Base-by-base conservation (phyloP, 768 basidiomycete species). In the Xerocomellus dryophilus region DNA sequence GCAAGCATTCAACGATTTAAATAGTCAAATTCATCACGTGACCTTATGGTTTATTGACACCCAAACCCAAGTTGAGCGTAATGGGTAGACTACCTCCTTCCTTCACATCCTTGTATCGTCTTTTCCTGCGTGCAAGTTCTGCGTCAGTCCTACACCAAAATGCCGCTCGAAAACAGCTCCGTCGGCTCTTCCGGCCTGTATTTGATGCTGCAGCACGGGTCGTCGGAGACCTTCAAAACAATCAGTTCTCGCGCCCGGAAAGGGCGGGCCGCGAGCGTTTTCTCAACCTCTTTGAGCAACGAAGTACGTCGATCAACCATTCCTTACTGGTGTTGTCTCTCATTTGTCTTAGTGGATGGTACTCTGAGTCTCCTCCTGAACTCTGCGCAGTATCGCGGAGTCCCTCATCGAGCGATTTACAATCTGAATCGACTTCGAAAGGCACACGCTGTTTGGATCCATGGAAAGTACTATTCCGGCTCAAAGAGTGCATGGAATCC, bases 341-440 rank as follows among this genome's bases (percentile, higher is more conserved):
- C 42, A 61, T 52, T 54, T 59, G n/a, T 50, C 32, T 36, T 54
- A 91, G 89, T 88, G 68, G 87, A 90, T 61, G 78, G 76, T 54
- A 88, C 87, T 0, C 74, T 90, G 38, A 74, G 76, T 31, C 59
- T 90, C 9, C 65, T 90, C 43, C 77, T 81, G 68, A 80, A 75
- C 25, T 84, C 88, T n/a, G 78, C 81, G 4, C 73, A 75, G 53
- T 78, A 81, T 32, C 80, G 85, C 25, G 88, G 88, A 14, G 69
- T 86, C 14, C 67, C 86, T 11, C 84, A 88, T 63, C 72, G 71
- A 52, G 60, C 83, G 7, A 82, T 84, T 7, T 78, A 78, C 17
- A 88, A 88, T 60, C 68, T 73, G 63, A 49, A 59, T 61, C 35
- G 68, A 76, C 68, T 76, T 68, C 61, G 59, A n/a, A 59, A 57